Evolutionary conservation across 768 basidiomycete species (phyloP).

Genomic region (Brasilioporus rufonigricans): DNA sequence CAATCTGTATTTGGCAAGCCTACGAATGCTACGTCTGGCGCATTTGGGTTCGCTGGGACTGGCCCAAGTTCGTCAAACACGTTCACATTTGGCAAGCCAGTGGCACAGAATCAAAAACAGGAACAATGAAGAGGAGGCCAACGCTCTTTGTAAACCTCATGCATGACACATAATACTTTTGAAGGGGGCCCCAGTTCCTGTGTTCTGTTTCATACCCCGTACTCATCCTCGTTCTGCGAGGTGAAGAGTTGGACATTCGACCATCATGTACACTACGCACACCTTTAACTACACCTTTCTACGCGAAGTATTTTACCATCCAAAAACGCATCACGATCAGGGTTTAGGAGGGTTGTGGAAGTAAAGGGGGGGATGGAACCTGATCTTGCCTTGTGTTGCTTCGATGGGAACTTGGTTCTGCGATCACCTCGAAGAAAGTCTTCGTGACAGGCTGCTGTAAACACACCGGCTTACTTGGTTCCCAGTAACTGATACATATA

Average conservation of each 20-base stretch:
- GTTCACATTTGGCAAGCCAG: slow-evolving; percentile 27
- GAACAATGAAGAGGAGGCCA: slow-evolving; percentile 25
- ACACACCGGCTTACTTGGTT: no score
- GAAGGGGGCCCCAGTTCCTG: background rate
- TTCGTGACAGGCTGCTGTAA: no score
- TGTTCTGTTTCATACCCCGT: background rate
- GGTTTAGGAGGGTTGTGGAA: no score
- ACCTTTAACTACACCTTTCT: slow-evolving; percentile 1
- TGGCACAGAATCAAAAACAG: slow-evolving; percentile 32
- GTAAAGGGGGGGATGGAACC: no score
- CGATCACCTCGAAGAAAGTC: no score
- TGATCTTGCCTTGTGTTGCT: no score
- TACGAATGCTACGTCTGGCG: slow-evolving; percentile 20
- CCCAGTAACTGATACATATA: no score
- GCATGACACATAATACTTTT: background rate
- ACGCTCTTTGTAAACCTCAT: background rate
- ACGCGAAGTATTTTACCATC: background rate
- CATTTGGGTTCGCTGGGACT: slow-evolving; percentile 34
- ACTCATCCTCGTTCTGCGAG: background rate
- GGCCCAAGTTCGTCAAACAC: slow-evolving; percentile 12
- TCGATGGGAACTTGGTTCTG: no score
- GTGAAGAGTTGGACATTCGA: background rate
- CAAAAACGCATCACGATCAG: no score
- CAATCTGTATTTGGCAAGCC: slow-evolving; percentile 17
- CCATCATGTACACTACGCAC: slow-evolving; percentile 18